Evolutionary conservation across 1,284 basidiomycete genomes (phyloP), one percentile per base, ranked within the genome.

Genomic region (Cryptococcus maquisensis): DNA sequence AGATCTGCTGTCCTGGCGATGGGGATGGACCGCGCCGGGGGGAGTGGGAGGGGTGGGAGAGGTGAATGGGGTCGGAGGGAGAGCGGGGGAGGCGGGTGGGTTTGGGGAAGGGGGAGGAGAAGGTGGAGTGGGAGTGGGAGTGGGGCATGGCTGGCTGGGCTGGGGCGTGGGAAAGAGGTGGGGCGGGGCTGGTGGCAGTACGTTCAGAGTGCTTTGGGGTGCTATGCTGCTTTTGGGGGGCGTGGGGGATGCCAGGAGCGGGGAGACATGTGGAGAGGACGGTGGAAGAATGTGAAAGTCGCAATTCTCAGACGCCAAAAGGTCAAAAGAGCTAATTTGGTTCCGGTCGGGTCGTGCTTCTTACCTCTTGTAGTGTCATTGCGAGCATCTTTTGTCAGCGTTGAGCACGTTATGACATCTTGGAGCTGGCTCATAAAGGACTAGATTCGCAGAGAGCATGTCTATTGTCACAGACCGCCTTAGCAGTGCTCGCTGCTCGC

Each of bases 181-280:
- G 2, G 61, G 69, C 15, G 64, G 28, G 28, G 28, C 7, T 28
- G 28, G 7, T 32, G 28, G 28, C 28, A 8, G 28, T n/a, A n/a
- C n/a, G n/a, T n/a, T n/a, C n/a, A n/a, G 28, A 6, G 28, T 32
- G 28, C 1, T 32, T 10, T 8, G 28, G 10, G 28, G 28, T 32
- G 28, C 5, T 32, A 32, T 7, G 28, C 6, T 32, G 28, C 28
- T 32, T 75, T 7, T 73, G 71, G 68, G 63, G 55, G 46, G 71
- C 24, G 74, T 69, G 16, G 51, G 50, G 35, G 63, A 69, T 26
- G 63, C 62, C 0, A 59, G 63, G 42, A 46, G 49, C 36, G 50
- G 39, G 40, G 51, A 57, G 37, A 56, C 51, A 13, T 57, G 58
- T 39, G 49, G 37, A n/a, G 51, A 56, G 39, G 36, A 38, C 12